A percentile compares a stretch with the other conserved stretches of the same genome.
These are phyloP conservation scores for Aureobasidium sp. DNA, from an alignment of 2,329 filamentous ascomycete species.

Conservation along the genomic window DNA sequence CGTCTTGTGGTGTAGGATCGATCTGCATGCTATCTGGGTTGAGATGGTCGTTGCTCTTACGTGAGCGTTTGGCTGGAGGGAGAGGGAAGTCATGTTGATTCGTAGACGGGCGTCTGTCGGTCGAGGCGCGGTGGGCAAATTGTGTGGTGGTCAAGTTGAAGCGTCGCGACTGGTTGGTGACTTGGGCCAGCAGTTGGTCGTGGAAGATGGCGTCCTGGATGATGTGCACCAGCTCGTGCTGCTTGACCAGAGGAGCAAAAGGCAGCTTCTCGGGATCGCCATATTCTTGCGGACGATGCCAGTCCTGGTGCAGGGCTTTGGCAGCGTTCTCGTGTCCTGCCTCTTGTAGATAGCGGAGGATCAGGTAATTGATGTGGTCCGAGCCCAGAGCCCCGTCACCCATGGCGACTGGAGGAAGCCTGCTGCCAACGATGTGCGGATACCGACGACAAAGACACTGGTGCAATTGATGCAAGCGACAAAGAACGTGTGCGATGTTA, in stretches of 20 bases:
- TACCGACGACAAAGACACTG: neutral
- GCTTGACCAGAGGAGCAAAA: conserved; percentile 52
- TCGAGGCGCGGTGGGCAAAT: neutral
- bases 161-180: conserved; percentile 15
- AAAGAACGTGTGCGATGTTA: neutral
- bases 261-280: conserved; percentile 51
- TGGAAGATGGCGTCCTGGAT: conserved; percentile 54
- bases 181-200: conserved; percentile 29
- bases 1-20: conserved; percentile 28
- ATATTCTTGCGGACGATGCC: conserved; percentile 40
- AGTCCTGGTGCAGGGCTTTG: conserved; percentile 53
- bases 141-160: conserved; percentile 13
- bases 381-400: conserved; percentile 38
- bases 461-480: neutral
- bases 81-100: conserved; percentile 25
- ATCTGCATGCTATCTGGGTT: conserved; percentile 43
- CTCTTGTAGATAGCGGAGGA: conserved; percentile 51
- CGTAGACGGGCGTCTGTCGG: neutral
- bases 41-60: conserved; percentile 25
- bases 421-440: neutral
- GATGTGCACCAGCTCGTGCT: conserved; percentile 51
- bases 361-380: conserved; percentile 61
- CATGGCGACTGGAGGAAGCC: conserved; percentile 22
- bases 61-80: conserved; percentile 25
- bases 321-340: conserved; percentile 31